phyloP scores from a whole-genome alignment of 306 rosid species.

The Casuarina equisetifolia region DNA sequence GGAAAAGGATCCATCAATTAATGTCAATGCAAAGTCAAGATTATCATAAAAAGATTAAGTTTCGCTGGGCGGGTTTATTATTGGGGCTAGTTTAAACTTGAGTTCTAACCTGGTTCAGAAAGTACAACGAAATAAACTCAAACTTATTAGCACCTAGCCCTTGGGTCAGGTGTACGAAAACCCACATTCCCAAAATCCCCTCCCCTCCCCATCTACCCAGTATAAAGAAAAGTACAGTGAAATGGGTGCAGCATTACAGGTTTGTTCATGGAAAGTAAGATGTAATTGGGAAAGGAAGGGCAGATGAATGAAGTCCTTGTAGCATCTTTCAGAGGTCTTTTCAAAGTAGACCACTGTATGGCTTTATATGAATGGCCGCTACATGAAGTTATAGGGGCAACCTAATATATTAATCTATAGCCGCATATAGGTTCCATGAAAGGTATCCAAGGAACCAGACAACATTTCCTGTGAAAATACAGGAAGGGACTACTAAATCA shows the following conservation, averaged over 20 bases:
- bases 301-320: no score
- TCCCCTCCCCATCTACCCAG: no score
- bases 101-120: background rate
- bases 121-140: background rate
- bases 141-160: no score
- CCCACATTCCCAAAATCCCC: no score
- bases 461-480: background rate
- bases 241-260: background rate
- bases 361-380: background rate
- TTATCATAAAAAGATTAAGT: background rate
- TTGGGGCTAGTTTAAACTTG: no score
- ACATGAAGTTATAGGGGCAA: background rate
- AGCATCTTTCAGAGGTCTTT: background rate
- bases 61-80: background rate
- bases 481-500: background rate
- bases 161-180: no score
- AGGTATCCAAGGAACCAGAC: background rate
- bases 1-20: background rate
- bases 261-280: background rate
- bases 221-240: background rate
- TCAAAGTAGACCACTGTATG: background rate
- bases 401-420: background rate
- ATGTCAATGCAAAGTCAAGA: background rate
- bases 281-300: no score
- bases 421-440: slow-evolving; percentile 6